Evolutionary conservation across 371 early-diverging fungal genomes (phyloP).

Genomic region (Apophysomyces trapeziformis): DNA sequence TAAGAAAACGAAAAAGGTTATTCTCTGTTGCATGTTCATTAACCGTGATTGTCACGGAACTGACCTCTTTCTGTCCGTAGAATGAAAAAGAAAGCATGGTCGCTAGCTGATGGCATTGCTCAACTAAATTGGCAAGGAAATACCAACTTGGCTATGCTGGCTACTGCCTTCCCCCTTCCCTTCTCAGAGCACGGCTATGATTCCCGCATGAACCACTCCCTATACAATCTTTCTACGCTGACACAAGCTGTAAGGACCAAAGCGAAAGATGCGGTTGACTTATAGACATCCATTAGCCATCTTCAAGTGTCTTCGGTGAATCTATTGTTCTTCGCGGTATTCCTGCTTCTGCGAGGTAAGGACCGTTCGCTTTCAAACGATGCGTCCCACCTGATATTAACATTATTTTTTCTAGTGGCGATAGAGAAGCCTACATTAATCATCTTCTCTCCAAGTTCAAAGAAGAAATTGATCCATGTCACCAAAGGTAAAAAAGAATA

Average conservation of each 20-base stretch:
- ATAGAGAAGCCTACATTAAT: not conserved
- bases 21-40: not conserved
- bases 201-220: slow-evolving; percentile 21
- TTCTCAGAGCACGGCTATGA: slow-evolving; percentile 30
- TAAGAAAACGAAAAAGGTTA: slow-evolving; percentile 14
- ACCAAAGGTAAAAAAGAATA: not conserved
- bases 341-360: slow-evolving; percentile 15
- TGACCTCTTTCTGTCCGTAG: slow-evolving; percentile 21
- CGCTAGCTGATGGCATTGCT: slow-evolving; percentile 47
- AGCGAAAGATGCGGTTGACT: not conserved
- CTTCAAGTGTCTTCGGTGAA: slow-evolving; percentile 34
- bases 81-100: slow-evolving; percentile 39
- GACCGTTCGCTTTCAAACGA: not conserved
- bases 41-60: not conserved
- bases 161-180: slow-evolving; percentile 54
- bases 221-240: slow-evolving; percentile 7
- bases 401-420: not conserved
- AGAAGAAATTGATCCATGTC: not conserved
- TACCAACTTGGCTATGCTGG: slow-evolving; percentile 50
- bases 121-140: slow-evolving; percentile 54
- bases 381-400: not conserved
- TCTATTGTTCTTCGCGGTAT: slow-evolving; percentile 40
- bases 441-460: not conserved
- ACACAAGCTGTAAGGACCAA: not conserved
- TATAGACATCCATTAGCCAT: not conserved